phyloP scores from a whole-genome alignment of 495 filamentous ascomycete genomes.

The Patellaria atrata region DNA sequence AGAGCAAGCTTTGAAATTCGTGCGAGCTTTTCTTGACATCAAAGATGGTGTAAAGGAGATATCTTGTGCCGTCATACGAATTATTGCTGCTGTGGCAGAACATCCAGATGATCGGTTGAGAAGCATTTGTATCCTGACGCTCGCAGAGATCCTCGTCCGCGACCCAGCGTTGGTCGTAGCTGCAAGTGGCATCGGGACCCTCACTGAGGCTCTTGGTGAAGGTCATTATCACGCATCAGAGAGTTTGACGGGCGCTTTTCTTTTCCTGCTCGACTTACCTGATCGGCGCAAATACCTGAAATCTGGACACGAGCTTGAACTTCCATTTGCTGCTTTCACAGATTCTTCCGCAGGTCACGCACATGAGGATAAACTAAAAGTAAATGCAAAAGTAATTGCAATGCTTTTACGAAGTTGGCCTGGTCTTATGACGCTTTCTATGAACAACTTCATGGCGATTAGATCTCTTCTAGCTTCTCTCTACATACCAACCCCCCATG shows the following conservation, averaged over 20 bases:
- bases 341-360: conserved; percentile 55
- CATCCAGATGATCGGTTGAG: conserved; percentile 74
- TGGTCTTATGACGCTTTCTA: conserved; percentile 66
- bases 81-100: conserved; percentile 81
- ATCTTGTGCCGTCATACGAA: conserved; percentile 69
- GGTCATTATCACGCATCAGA: conserved; percentile 86
- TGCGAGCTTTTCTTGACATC: conserved; percentile 87
- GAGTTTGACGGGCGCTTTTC: conserved; percentile 65
- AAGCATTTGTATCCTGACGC: conserved; percentile 79
- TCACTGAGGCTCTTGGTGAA: conserved; percentile 77
- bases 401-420: conserved; percentile 91
- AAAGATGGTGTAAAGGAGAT: conserved; percentile 85
- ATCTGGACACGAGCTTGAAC: conserved; percentile 49
- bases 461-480: conserved; percentile 68
- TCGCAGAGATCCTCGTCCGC: conserved; percentile 80
- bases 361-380: conserved; percentile 57
- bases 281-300: conserved; percentile 63
- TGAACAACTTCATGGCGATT: conserved; percentile 71
- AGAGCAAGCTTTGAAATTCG: conserved; percentile 93
- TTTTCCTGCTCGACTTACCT: conserved; percentile 79
- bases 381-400: conserved; percentile 72
- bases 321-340: conserved; percentile 59
- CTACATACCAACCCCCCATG: conserved; percentile 51
- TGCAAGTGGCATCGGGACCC: conserved; percentile 63
- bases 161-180: conserved; percentile 64